phyloP scores from a whole-genome alignment of 306 rosid species.

The Hippophae rhamnoides region DNA sequence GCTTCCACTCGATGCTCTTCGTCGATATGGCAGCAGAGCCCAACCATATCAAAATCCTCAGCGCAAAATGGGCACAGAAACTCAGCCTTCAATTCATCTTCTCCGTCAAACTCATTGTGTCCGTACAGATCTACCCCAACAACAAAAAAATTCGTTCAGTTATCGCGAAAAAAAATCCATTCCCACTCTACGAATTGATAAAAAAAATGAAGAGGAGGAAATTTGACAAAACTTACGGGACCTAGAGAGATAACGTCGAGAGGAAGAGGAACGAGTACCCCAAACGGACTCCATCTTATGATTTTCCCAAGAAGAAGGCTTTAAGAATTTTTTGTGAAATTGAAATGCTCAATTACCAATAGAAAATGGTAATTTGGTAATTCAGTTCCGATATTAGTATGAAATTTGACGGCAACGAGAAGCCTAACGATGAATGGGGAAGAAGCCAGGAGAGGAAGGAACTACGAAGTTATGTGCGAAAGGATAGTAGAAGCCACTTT shows the following conservation, averaged over 20 bases:
- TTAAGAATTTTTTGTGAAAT: background rate
- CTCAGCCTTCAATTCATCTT: constrained; percentile 53
- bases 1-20: constrained; percentile 68
- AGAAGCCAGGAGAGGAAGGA: constrained; percentile 15
- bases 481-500: background rate
- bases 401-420: background rate
- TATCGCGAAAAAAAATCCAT: background rate
- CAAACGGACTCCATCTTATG: constrained; percentile 56
- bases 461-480: constrained; percentile 13
- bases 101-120: constrained; percentile 42
- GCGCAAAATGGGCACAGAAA: constrained; percentile 70
- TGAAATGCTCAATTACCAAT: background rate
- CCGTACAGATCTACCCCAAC: constrained; percentile 45
- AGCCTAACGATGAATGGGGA: constrained; percentile 24
- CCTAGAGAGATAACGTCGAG: constrained; percentile 49
- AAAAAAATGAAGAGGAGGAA: background rate
- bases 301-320: background rate
- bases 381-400: background rate
- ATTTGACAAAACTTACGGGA: constrained; percentile 33
- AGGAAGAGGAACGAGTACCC: constrained; percentile 35
- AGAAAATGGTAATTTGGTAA: background rate
- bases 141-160: background rate
- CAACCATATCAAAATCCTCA: constrained; percentile 67
- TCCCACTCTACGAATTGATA: background rate
- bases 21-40: constrained; percentile 81